Percentiles rank a stretch among this genome's conserved stretches.
Evolutionary conservation across 352 stramenopile genomes (phyloP).

Genomic region (Globisporangium paddicum): DNA sequence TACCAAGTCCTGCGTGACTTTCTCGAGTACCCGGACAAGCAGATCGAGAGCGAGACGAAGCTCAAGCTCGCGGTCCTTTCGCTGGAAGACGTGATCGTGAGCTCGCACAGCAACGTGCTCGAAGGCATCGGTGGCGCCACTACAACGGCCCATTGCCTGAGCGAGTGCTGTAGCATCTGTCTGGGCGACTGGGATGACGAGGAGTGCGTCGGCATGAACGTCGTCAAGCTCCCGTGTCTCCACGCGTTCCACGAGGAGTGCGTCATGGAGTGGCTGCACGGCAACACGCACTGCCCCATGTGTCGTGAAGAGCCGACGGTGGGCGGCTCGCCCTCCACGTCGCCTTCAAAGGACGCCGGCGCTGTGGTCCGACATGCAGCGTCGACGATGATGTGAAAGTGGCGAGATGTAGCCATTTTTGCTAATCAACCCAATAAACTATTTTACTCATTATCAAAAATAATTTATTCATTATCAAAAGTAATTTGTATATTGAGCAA

Average conservation of each 20-base stretch:
- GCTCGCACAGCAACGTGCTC: slow-evolving; percentile 58
- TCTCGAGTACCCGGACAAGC: slow-evolving; percentile 79
- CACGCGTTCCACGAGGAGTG: slow-evolving; percentile 87
- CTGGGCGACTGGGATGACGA: slow-evolving; percentile 79
- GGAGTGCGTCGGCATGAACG: slow-evolving; percentile 74
- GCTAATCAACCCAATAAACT: neutral
- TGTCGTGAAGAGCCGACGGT: slow-evolving; percentile 70
- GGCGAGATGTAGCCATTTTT: neutral
- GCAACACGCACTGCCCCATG: slow-evolving; percentile 80
- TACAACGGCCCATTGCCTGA: slow-evolving; percentile 31
- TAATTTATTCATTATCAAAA: neutral
- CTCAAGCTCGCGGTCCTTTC: slow-evolving; percentile 78
- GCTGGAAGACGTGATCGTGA: slow-evolving; percentile 79
- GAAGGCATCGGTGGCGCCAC: slow-evolving; percentile 6
- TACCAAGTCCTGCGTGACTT: slow-evolving; percentile 80
- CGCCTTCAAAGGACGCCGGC: slow-evolving; percentile 1
- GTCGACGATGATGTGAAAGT: neutral
- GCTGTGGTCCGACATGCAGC: neutral
- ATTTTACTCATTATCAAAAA: neutral
- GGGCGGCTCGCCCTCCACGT: slow-evolving; percentile 8
- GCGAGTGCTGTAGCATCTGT: slow-evolving; percentile 84
- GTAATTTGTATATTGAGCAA: neutral
- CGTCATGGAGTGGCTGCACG: slow-evolving; percentile 81
- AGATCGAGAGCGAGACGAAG: slow-evolving; percentile 83
- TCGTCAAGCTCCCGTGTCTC: slow-evolving; percentile 78